phyloP scores from a whole-genome alignment of 768 basidiomycete species.

The Lentinula detonsa region DNA sequence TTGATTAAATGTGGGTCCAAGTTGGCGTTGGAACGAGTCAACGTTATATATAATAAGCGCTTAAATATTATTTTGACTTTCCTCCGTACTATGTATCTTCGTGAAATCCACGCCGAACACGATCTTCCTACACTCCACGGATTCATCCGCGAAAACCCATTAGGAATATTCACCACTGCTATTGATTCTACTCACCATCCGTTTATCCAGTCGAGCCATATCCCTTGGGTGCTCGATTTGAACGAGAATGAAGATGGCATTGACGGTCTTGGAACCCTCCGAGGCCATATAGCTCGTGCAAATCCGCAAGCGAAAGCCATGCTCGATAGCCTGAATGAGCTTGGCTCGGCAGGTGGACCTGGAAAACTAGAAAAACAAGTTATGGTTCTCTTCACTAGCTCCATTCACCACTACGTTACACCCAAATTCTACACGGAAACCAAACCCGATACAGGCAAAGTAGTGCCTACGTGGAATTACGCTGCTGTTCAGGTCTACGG shows the following conservation, averaged over 20 bases:
- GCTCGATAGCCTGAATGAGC: conserved; percentile 6
- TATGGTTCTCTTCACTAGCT: conserved; percentile 16
- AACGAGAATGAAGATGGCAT: conserved; percentile 8
- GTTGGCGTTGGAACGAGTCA: too few species aligned
- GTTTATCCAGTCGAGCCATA: conserved; percentile 25
- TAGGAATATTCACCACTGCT: conserved; percentile 31
- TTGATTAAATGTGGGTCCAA: too few species aligned
- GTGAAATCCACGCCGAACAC: conserved; percentile 28
- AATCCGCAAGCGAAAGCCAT: conserved; percentile 20
- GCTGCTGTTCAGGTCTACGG: conserved; percentile 21
- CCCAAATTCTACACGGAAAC: conserved; percentile 21
- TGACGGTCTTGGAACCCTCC: conserved; percentile 11
- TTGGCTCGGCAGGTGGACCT: background rate
- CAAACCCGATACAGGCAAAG: conserved; percentile 20
- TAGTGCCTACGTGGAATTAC: conserved; percentile 22
- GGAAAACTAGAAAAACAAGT: conserved; percentile 5
- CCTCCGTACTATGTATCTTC: conserved; percentile 26
- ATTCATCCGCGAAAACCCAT: conserved; percentile 26
- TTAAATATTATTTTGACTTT: too few species aligned
- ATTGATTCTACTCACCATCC: conserved; percentile 17
- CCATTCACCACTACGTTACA: conserved; percentile 19
- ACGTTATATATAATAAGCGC: too few species aligned
- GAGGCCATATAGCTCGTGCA: conserved; percentile 20
- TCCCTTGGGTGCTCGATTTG: conserved; percentile 24
- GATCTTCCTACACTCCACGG: conserved; percentile 21